Evolutionary conservation across 2,329 filamentous ascomycete species (phyloP).

Genomic region (Venturia oleaginea): DNA sequence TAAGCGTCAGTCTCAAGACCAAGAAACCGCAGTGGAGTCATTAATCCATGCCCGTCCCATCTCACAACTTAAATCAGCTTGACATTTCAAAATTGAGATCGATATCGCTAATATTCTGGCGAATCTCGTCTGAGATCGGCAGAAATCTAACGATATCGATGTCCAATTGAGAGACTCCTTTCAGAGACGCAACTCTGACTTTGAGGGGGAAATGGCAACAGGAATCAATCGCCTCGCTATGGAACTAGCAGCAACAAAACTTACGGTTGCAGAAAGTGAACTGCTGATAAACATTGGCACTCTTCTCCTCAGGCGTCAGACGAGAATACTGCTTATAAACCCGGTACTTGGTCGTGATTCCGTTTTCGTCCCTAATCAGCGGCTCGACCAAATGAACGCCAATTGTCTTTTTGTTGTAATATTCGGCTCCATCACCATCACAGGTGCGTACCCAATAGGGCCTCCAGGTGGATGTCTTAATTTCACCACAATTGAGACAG

Average conservation of each 20-base stretch:
- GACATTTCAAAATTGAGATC: background rate
- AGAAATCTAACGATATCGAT: background rate
- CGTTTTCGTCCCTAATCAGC: constrained; percentile 52
- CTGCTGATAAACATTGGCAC: constrained; percentile 51
- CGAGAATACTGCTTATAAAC: constrained; percentile 65
- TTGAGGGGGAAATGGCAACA: no score
- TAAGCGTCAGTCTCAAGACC: constrained; percentile 7
- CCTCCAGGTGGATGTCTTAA: constrained; percentile 93
- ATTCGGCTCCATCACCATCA: constrained; percentile 58
- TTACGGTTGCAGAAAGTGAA: constrained; percentile 80
- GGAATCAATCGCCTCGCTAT: background rate
- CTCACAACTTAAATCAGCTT: background rate
- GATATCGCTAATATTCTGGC: background rate
- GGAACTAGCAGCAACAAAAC: constrained; percentile 45
- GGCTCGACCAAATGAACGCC: constrained; percentile 66
- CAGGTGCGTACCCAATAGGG: constrained; percentile 79
- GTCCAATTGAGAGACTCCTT: background rate
- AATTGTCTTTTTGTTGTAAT: constrained; percentile 64
- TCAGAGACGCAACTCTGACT: background rate
- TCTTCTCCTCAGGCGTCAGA: constrained; percentile 51
- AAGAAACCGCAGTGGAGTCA: background rate
- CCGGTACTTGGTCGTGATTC: constrained; percentile 58
- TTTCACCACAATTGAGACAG: constrained; percentile 87
- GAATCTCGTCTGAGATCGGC: background rate
- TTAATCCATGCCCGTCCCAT: background rate